These are phyloP conservation scores for Botryococcus braunii DNA, from an alignment of 163 green algal species.

Conservation along the genomic window DNA sequence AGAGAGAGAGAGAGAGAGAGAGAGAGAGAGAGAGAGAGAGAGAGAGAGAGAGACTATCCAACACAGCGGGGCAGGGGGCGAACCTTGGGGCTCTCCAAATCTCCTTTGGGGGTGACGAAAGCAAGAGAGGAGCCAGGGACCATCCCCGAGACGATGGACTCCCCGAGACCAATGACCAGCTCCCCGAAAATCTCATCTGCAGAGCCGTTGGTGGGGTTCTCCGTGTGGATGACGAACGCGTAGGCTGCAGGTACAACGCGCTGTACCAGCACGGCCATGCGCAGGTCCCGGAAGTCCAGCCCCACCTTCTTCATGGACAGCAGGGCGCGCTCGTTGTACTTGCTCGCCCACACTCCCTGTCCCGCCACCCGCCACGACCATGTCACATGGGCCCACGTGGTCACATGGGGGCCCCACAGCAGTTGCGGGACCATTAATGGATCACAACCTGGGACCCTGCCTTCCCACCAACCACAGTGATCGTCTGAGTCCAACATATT, in stretches of 20 bases:
- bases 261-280: conserved; percentile 96
- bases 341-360: conserved; percentile 89
- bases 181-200: conserved; percentile 50
- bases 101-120: conserved; percentile 74
- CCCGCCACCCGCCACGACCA: not conserved
- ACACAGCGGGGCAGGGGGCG: not conserved
- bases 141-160: conserved; percentile 80
- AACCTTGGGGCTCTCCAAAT: conserved; percentile 63
- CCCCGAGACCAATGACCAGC: conserved; percentile 85
- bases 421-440: no score
- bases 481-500: no score
- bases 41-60: conserved; percentile 2
- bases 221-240: conserved; percentile 98
- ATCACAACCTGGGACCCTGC: no score
- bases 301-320: conserved; percentile 78
- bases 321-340: conserved; percentile 98
- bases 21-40: conserved; percentile 4
- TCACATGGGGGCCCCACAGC: no score
- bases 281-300: conserved; percentile 76
- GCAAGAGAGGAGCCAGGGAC: conserved; percentile 82
- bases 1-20: conserved; percentile 4
- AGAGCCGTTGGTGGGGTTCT: conserved; percentile 76
- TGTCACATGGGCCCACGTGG: no score
- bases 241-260: conserved; percentile 89
- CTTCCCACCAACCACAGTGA: no score